Evolutionary conservation across 257 asterid genomes (phyloP).

Genomic region (Rauvolfia tetraphylla): DNA sequence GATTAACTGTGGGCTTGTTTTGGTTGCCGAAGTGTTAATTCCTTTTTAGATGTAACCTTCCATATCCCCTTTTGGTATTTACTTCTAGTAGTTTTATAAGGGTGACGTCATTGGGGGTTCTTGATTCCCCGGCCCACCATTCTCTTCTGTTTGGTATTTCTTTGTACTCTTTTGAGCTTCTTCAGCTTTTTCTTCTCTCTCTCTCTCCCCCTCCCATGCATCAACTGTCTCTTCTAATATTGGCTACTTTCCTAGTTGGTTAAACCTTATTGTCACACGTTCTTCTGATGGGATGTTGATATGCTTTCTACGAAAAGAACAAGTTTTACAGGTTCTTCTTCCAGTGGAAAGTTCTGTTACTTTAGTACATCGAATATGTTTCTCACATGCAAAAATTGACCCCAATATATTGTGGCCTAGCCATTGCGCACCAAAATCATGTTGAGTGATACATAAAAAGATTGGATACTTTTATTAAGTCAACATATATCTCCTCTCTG

Average conservation of each 20-base stretch:
- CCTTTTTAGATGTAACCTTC: background rate
- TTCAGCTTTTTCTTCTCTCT: background rate
- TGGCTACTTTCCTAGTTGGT: background rate
- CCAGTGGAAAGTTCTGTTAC: background rate
- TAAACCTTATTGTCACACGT: background rate
- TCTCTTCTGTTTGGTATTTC: background rate
- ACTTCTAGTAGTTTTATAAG: background rate
- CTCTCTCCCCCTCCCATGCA: background rate
- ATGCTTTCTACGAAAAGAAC: background rate
- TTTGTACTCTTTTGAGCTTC: background rate
- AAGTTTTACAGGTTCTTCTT: background rate
- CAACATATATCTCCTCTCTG: background rate
- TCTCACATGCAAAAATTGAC: background rate
- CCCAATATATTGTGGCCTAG: background rate
- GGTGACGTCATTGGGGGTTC: background rate
- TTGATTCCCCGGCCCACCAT: no score
- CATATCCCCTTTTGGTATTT: background rate
- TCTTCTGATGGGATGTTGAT: background rate
- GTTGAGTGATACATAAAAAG: background rate
- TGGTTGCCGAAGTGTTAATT: conserved; percentile 4
- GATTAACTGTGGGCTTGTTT: background rate
- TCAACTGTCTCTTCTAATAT: background rate
- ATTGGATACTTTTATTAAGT: background rate
- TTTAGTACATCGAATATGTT: conserved; percentile 1
- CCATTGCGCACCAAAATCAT: background rate